Evolutionary conservation across 2,329 filamentous ascomycete genomes (phyloP), one percentile per base, ranked within the genome.

Genomic region (Phyllosticta capitalensis): DNA sequence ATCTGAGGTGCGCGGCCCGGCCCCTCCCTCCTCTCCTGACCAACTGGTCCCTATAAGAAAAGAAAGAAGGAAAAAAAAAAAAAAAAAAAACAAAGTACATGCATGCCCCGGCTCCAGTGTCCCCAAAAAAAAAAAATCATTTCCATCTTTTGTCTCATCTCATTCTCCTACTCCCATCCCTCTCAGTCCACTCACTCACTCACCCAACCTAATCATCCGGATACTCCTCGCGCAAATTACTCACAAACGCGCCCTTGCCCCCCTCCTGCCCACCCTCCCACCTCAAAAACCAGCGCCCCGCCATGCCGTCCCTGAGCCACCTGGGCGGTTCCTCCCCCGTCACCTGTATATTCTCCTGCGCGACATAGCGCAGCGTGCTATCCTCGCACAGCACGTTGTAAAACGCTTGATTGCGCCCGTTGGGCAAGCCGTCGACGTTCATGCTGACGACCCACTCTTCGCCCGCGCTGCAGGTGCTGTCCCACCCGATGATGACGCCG

Each of bases 401-500:
- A 66, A 90, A 96, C 33, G 85, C 85, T 72, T 90, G 86, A 62
- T 83, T 74, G 52, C 82, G 76, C 1, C 84, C 86, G 57, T 78
- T 75, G n/a, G 78, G 75, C 59, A 86, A 72, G 22, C 73, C 75
- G 70, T 87, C 84, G 9, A 89, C 83, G 53, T 78, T 75, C 80
- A 85, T 86, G 64, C 80, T 78, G 69, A 78, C 76, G 68, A 83
- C 86, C 86, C 80, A 88, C 61, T 78, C 79, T 65, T 85, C 84
- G 55, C 78, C 76, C 10, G 79, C 80, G 58, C 75, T 81, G 67
- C 80, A 87, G 63, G 79, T 78, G 17, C 76, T 75, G 55, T 88
- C 86, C 92, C 92, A 99, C n/a, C 92, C 92, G 14, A 88, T 89
- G 61, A 99, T 88, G 24, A 95, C 82, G 19, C 87, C 92, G 54